Evolutionary conservation across 1,284 basidiomycete genomes (phyloP), one percentile per base, ranked within the genome.

Genomic region (Sanghuangporus sanghuang): DNA sequence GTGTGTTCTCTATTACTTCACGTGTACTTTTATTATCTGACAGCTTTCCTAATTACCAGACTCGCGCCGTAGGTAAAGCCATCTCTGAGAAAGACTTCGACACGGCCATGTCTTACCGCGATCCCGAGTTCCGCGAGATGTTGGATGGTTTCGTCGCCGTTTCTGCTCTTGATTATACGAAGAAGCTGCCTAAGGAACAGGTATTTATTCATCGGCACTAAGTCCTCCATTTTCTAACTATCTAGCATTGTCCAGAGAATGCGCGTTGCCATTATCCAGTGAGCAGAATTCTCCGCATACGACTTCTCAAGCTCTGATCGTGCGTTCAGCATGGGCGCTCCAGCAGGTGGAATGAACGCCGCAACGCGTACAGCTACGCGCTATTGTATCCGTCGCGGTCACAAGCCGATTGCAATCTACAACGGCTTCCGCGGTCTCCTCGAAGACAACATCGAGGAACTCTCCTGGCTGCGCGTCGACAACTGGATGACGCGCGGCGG

Each of bases 311-410:
- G 21, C 61, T 46, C 62, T 59, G 67, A 44, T 65, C 27, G 18
- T 57, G 53, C 62, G 57, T 59, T 4, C 62, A 96, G 93, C 71
- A 89, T 96, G 71, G 96, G 96, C 66, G 97, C 97, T 0, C 96
- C 97, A 2, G 96, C 96, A 3, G 96, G 96, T 63, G 96, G 97
- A 11, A 98, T 99, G 94, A 98, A 99, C 73, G 96, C 96, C 1
- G 96, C 96, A 0, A 98, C 95, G 0, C 89, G 96, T 53, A 90
- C 96, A 39, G 95, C 94, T 1, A 95, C 93, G 6, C 90, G 96
- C 16, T 98, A 94, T 79, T 98, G 95, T 73, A 79, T 96, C 67
- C 87, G 88, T 65, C 91, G 94, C 71, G 96, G 97, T 0, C 96
- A 99, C 75, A 91, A 85, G 21, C 91, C 96, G 14, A 80, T 98